Percentiles rank a stretch among this genome's conserved stretches.
Conservation (phyloP, 306 rosid species). For the Urtica urens region DNA sequence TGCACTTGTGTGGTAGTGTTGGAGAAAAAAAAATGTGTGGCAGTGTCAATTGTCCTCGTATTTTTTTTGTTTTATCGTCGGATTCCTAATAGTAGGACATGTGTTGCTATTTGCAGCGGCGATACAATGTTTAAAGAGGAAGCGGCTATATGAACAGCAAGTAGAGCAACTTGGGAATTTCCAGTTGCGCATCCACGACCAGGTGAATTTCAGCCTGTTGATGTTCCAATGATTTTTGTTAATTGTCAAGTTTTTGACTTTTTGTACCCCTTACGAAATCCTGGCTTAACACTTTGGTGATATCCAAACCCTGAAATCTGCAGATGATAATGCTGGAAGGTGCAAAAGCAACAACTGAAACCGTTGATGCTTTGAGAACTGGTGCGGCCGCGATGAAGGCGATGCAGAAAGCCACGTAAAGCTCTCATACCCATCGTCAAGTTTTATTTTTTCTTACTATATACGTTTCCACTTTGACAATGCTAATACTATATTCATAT, state of each 20-base stretch:
- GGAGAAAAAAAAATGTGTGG: too few relatives aligned
- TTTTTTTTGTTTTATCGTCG: too few relatives aligned
- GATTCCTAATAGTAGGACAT: neutral
- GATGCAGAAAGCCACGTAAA: slow-evolving; percentile 97
- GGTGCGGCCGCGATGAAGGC: slow-evolving; percentile 99
- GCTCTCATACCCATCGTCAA: slow-evolving; percentile 7
- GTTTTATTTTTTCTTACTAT: neutral
- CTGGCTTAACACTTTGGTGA: neutral
- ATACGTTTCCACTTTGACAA: neutral
- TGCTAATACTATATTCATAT: neutral
- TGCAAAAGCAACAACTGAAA: slow-evolving; percentile 98
- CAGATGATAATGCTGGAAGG: slow-evolving; percentile 99
- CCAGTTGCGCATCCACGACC: slow-evolving; percentile 95
- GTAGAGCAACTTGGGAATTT: slow-evolving; percentile 96
- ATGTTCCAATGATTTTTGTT: neutral
- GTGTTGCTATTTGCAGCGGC: slow-evolving; percentile 45
- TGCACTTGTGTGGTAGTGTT: too few relatives aligned
- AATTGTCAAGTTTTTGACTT: neutral
- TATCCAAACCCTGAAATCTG: neutral
- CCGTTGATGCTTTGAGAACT: slow-evolving; percentile 89
- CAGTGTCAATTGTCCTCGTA: too few relatives aligned
- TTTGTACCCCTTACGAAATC: neutral
- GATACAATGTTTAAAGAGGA: slow-evolving; percentile 94
- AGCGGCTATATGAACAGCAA: slow-evolving; percentile 88
- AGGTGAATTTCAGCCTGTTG: slow-evolving; percentile 34